These are phyloP conservation scores for Rosa multiflora DNA, from an alignment of 306 rosid species.

Conservation along the genomic window DNA sequence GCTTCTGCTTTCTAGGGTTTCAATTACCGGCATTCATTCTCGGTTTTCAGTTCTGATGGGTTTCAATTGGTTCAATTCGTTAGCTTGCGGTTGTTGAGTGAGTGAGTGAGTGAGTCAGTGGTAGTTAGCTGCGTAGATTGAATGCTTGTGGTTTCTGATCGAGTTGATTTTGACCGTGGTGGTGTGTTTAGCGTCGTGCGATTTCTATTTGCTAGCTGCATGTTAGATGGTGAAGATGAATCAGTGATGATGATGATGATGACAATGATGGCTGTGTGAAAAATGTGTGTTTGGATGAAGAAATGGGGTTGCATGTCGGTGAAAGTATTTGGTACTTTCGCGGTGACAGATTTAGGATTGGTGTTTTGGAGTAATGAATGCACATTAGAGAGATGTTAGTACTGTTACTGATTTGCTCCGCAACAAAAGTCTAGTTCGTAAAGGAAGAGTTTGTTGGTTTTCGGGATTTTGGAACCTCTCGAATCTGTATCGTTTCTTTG, in stretches of 20 bases:
- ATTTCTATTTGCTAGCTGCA: neutral
- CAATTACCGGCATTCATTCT: neutral
- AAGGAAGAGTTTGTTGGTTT: neutral
- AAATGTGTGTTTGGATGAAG: slow-evolving; percentile 2
- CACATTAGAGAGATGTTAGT: neutral
- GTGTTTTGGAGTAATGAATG: slow-evolving; percentile 1
- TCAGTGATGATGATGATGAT: neutral
- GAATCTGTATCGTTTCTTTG: neutral
- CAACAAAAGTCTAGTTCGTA: neutral
- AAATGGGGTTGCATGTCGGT: slow-evolving; percentile 17
- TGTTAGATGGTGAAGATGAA: neutral
- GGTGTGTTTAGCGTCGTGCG: neutral
- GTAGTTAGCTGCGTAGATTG: neutral
- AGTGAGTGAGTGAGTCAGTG: neutral
- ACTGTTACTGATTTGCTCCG: neutral
- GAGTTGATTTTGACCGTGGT: neutral
- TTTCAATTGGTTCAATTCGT: neutral
- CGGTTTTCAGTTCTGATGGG: neutral
- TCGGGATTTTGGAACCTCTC: neutral
- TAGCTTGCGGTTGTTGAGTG: neutral
- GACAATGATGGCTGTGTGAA: neutral
- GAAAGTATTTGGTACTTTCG: neutral
- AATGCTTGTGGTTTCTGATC: slow-evolving; percentile 1
- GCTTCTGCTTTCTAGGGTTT: slow-evolving; percentile 19
- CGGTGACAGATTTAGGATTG: neutral